Conservation (phyloP, 305 asterid genomes). For the Rubia occidens region DNA sequence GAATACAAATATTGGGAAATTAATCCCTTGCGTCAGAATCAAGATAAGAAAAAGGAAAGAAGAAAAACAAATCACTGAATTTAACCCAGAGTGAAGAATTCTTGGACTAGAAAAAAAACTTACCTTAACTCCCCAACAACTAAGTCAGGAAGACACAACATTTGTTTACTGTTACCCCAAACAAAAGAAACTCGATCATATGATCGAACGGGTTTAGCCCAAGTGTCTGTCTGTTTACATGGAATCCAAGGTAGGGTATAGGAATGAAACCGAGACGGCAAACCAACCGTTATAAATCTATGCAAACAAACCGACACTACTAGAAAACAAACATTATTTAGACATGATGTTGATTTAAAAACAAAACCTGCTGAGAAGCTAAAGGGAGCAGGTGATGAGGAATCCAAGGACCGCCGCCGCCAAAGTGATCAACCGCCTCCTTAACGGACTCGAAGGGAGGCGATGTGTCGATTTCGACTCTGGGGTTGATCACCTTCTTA, state of each 20-base stretch:
- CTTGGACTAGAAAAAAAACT: too few relatives aligned
- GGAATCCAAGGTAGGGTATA: not conserved
- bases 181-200: not conserved
- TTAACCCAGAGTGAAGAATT: too few relatives aligned
- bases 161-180: not conserved
- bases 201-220: too few relatives aligned
- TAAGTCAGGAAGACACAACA: too few relatives aligned
- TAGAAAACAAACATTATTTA: not conserved
- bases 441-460: constrained; percentile 87
- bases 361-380: constrained; percentile 39
- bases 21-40: too few relatives aligned
- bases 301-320: not conserved
- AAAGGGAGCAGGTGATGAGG: constrained; percentile 62
- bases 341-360: not conserved
- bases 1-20: not conserved
- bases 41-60: too few relatives aligned
- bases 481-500: constrained; percentile 41
- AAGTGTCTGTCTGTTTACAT: not conserved
- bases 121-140: too few relatives aligned
- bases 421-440: constrained; percentile 81
- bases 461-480: constrained; percentile 77
- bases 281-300: not conserved
- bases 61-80: too few relatives aligned
- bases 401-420: constrained; percentile 80
- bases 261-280: not conserved